Evolutionary conservation across 768 basidiomycete species (phyloP).

Genomic region (Amanita thiersii): DNA sequence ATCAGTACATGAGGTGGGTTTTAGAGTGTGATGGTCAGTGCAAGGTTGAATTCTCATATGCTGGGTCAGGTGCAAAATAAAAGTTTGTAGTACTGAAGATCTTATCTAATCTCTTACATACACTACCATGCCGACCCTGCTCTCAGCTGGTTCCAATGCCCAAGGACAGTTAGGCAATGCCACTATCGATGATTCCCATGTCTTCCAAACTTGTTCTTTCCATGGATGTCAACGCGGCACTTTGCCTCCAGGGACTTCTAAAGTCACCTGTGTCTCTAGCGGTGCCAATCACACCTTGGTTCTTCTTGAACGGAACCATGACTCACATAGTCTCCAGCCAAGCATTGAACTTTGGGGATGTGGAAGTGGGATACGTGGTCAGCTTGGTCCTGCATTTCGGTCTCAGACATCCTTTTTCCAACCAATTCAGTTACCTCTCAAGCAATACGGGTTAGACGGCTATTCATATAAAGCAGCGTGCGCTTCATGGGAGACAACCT

Average conservation of each 20-base stretch:
- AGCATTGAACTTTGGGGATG: constrained; percentile 56
- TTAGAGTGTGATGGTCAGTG: no score
- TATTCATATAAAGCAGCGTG: constrained; percentile 45
- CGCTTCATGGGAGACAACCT: constrained; percentile 81
- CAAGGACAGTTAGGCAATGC: constrained; percentile 43
- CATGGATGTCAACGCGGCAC: constrained; percentile 16
- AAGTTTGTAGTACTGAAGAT: no score
- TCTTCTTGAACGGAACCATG: constrained; percentile 33
- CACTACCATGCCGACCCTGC: constrained; percentile 16
- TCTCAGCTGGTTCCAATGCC: constrained; percentile 42
- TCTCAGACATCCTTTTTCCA: constrained; percentile 30
- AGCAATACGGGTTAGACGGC: constrained; percentile 23
- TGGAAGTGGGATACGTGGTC: constrained; percentile 65
- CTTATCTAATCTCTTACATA: no score
- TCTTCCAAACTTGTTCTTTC: constrained; percentile 35
- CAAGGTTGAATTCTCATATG: no score
- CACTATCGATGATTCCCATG: constrained; percentile 35
- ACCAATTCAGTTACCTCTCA: constrained; percentile 34
- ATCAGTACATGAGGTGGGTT: no score
- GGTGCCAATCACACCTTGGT: constrained; percentile 79
- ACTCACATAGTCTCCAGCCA: not conserved
- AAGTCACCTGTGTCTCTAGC: constrained; percentile 46
- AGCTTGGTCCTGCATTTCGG: constrained; percentile 45
- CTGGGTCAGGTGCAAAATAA: no score
- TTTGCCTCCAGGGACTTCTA: constrained; percentile 21